Evolutionary conservation across 1,284 basidiomycete species (phyloP).

Genomic region (Leccinum fallax): DNA sequence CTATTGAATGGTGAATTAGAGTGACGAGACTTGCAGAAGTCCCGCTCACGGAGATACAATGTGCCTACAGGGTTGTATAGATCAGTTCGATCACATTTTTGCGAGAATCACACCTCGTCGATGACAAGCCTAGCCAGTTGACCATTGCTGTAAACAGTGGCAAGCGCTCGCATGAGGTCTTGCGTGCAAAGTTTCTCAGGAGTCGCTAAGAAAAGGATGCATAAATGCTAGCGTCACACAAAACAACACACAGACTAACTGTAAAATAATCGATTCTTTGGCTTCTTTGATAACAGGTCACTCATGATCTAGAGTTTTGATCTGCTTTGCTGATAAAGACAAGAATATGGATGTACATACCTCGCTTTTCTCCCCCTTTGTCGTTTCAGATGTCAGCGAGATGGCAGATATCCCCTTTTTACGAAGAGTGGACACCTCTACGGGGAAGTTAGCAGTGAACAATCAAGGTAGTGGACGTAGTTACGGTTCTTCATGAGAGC

Average conservation of each 20-base stretch:
- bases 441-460: conserved; percentile 5
- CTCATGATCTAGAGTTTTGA: conserved; percentile 51
- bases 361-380: conserved; percentile 52
- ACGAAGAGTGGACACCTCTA: conserved; percentile 70
- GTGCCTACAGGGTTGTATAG: conserved; percentile 51
- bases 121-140: conserved; percentile 74
- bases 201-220: conserved; percentile 48
- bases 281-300: conserved; percentile 65
- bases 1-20: conserved; percentile 38
- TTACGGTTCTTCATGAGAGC: conserved; percentile 85
- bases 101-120: conserved; percentile 63
- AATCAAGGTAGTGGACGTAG: conserved; percentile 15
- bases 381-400: conserved; percentile 70
- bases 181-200: conserved; percentile 70
- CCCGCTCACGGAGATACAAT: conserved; percentile 75
- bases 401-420: conserved; percentile 58
- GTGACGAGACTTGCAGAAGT: neutral
- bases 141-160: conserved; percentile 51
- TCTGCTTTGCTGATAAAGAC: neutral
- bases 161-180: conserved; percentile 57
- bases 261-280: conserved; percentile 69
- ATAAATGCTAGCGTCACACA: conserved; percentile 4
- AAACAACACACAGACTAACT: conserved; percentile 44
- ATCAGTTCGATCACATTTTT: neutral
- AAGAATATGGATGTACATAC: conserved; percentile 41